phyloP scores from a whole-genome alignment of 2,329 filamentous ascomycete genomes.

The Hortaea sp. region DNA sequence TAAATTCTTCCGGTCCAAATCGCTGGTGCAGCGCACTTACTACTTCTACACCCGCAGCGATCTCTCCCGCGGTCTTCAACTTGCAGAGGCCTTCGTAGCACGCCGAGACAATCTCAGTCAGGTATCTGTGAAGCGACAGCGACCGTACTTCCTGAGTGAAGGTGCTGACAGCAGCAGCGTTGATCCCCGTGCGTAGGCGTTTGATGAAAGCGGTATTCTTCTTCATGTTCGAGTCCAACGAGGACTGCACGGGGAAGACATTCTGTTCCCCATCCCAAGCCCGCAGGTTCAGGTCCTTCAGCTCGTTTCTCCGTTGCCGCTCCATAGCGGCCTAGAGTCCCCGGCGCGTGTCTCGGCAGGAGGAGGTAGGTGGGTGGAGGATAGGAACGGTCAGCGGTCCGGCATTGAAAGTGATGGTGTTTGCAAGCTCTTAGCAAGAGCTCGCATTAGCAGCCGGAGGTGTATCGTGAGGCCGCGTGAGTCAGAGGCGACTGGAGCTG shows the following conservation, averaged over 20 bases:
- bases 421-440: conserved; percentile 23
- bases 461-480: no score
- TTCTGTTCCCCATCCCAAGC: conserved; percentile 85
- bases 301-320: conserved; percentile 51
- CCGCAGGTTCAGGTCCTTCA: conserved; percentile 77
- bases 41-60: conserved; percentile 84
- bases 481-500: no score
- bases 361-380: conserved; percentile 11
- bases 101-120: conserved; percentile 92
- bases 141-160: conserved; percentile 86
- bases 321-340: conserved; percentile 34
- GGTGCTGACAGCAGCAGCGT: conserved; percentile 64
- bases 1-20: conserved; percentile 84
- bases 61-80: conserved; percentile 83
- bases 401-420: conserved; percentile 22
- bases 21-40: conserved; percentile 92
- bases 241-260: conserved; percentile 64
- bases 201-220: conserved; percentile 99
- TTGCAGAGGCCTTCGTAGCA: conserved; percentile 91
- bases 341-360: conserved; percentile 15
- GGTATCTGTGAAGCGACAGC: conserved; percentile 87
- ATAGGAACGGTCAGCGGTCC: conserved; percentile 21
- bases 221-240: conserved; percentile 88
- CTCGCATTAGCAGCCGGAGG: conserved; percentile 23
- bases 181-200: conserved; percentile 81